Evolutionary conservation across 768 basidiomycete genomes (phyloP).

Genomic region (Galerina sulciceps): DNA sequence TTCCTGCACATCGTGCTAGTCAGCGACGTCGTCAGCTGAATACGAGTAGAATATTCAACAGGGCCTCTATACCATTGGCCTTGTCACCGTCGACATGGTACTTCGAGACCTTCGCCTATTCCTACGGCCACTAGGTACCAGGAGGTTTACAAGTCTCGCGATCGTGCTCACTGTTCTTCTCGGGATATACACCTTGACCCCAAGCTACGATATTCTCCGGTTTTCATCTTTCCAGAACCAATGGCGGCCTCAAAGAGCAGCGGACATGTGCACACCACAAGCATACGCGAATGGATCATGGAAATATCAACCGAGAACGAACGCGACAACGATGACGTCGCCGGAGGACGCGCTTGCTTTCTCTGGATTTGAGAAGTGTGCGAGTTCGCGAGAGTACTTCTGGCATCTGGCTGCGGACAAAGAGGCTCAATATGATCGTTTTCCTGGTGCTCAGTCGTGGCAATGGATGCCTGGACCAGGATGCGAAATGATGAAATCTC

Average conservation of each 20-base stretch:
- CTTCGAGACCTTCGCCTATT: no score
- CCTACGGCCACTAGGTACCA: no score
- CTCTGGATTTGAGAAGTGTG: constrained; percentile 65
- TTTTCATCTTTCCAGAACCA: background rate
- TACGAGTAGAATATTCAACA: no score
- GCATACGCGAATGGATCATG: constrained; percentile 43
- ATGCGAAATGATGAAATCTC: constrained; percentile 45
- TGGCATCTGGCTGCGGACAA: constrained; percentile 68
- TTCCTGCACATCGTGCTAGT: no score
- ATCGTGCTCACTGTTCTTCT: background rate
- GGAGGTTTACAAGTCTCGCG: no score
- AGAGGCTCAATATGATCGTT: constrained; percentile 50
- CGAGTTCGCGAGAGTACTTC: constrained; percentile 60
- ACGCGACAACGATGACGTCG: constrained; percentile 35
- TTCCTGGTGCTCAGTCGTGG: constrained; percentile 56
- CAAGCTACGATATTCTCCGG: background rate
- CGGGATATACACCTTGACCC: background rate
- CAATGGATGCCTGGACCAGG: constrained; percentile 52
- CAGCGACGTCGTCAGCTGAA: no score
- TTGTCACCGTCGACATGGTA: no score
- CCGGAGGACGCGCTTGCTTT: constrained; percentile 51
- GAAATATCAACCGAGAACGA: constrained; percentile 41
- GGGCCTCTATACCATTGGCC: no score
- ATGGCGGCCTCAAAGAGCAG: background rate
- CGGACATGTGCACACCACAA: constrained; percentile 30